phyloP scores from a whole-genome alignment of 768 basidiomycete species.

The Porpolomopsis calyptriformis region DNA sequence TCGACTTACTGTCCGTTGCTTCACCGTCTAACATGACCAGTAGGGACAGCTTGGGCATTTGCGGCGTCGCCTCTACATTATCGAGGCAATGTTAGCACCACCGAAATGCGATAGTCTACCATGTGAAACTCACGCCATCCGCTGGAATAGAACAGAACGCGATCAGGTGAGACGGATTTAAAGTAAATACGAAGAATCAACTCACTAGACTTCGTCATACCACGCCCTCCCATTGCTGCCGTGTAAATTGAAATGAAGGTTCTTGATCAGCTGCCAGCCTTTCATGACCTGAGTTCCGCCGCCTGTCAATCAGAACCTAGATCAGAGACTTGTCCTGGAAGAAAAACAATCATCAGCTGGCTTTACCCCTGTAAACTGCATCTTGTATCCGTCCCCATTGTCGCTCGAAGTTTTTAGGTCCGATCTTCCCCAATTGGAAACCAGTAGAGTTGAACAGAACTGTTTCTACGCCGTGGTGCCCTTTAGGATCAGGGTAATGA shows the following conservation, averaged over 20 bases:
- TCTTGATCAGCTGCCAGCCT: not conserved
- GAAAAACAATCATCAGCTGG: not conserved
- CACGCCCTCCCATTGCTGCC: not conserved
- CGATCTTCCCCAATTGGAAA: not conserved
- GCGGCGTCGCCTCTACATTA: not conserved
- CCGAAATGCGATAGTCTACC: not conserved
- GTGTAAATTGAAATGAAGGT: not conserved
- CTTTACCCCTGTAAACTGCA: not conserved
- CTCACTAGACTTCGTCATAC: not conserved
- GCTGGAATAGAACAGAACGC: not conserved
- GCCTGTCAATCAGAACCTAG: not conserved
- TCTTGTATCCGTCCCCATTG: not conserved
- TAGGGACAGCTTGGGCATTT: constrained; percentile 1
- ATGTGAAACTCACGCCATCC: not conserved
- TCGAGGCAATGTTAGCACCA: not conserved
- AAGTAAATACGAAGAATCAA: not conserved
- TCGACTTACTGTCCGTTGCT: not conserved
- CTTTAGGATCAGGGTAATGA: not conserved
- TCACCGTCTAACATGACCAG: constrained; percentile 1
- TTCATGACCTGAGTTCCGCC: not conserved
- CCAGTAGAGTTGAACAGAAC: not conserved
- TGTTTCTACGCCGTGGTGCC: not conserved
- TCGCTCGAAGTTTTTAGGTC: not conserved
- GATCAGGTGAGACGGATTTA: not conserved
- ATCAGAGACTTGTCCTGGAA: not conserved